phyloP scores from a whole-genome alignment of 2,329 filamentous ascomycete species.

The Coniochaeta sp. region DNA sequence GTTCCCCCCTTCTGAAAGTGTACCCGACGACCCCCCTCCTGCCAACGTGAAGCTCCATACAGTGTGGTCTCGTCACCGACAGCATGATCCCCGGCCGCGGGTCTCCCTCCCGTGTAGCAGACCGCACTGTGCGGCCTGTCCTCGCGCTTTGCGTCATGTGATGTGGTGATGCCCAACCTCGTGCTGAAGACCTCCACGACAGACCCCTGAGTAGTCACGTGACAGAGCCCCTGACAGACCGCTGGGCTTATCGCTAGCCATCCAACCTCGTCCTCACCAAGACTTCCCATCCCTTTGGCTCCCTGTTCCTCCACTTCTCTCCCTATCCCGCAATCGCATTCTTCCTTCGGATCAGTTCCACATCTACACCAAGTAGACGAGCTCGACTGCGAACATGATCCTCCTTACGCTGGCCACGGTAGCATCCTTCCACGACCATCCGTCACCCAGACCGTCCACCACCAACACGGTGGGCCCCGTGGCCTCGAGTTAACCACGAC shows the following conservation, averaged over 20 bases:
- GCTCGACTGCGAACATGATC: neutral
- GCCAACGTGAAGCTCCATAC: neutral
- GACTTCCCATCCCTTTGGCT: too few relatives aligned
- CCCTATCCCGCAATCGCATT: too few relatives aligned
- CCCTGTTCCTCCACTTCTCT: neutral
- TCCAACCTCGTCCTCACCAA: neutral
- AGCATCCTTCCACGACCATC: neutral
- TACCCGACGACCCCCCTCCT: neutral
- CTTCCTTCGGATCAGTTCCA: neutral
- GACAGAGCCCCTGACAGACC: conserved; percentile 2
- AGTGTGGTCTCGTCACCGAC: neutral
- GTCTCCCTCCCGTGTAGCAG: neutral
- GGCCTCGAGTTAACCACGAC: conserved; percentile 32
- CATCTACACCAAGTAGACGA: neutral
- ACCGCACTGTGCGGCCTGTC: neutral
- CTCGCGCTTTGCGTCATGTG: conserved; percentile 19
- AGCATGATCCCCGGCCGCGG: neutral
- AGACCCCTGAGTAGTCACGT: conserved; percentile 11
- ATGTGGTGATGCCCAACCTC: conserved; percentile 15
- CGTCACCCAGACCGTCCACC: conserved; percentile 13
- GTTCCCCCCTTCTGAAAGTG: neutral
- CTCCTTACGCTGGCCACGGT: neutral
- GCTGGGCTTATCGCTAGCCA: neutral
- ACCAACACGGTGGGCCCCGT: conserved; percentile 11
- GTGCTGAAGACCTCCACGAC: neutral